These are phyloP conservation scores for Dactylellina parvicollis DNA, from an alignment of 2,329 filamentous ascomycete genomes.

Conservation along the genomic window DNA sequence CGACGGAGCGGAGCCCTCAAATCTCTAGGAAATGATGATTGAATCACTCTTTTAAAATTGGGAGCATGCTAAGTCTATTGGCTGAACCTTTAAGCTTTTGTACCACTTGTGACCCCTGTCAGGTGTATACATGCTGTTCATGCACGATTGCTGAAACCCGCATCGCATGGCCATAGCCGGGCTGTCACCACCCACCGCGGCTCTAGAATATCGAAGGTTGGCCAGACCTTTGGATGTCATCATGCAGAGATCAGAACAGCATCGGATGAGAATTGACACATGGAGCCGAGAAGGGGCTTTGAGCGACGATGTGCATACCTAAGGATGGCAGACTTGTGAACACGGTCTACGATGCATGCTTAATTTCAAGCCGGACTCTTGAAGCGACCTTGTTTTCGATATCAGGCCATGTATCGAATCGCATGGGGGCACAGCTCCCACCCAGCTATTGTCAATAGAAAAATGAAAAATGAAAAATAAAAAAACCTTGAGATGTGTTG, in stretches of 20 bases:
- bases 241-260: neutral
- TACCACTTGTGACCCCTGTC: slow-evolving; percentile 11
- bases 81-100: slow-evolving; percentile 8
- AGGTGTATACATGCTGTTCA: slow-evolving; percentile 30
- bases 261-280: neutral
- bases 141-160: slow-evolving; percentile 32
- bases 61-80: neutral
- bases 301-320: neutral
- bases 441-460: no score
- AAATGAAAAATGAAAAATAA: no score
- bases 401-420: neutral
- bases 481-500: slow-evolving; percentile 29
- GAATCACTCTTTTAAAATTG: neutral
- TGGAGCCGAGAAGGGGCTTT: neutral
- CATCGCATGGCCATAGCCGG: slow-evolving; percentile 31
- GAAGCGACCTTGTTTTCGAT: neutral
- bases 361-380: neutral
- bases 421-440: no score
- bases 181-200: slow-evolving; percentile 13
- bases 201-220: slow-evolving; percentile 19
- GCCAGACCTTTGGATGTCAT: slow-evolving; percentile 14
- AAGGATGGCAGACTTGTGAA: neutral
- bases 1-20: slow-evolving; percentile 5
- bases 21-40: neutral
- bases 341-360: neutral